Base-by-base conservation (phyloP, 495 filamentous ascomycete genomes). In the Amphirosellinia nigrospora region DNA sequence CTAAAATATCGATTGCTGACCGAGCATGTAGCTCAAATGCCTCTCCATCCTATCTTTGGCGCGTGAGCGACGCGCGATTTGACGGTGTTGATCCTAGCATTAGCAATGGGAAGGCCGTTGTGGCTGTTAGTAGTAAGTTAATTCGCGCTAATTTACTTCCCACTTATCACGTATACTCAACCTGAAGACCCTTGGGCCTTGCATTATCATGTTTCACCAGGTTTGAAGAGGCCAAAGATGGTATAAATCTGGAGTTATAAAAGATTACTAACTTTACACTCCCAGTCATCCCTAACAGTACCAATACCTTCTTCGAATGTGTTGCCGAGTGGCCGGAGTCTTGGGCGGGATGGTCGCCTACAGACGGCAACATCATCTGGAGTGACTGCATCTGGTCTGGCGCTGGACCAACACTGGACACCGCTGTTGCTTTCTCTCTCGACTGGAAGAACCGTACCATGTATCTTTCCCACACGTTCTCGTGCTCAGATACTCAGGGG, bases 321-420 rank as follows among this genome's bases (percentile, higher is more conserved):
- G 78, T 81, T 4, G 74, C 72, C 0, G 77, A 81, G 52, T 82
- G 81, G 81, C 79, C 78, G 0, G 78, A 79, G 56, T 64, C 75
- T 0, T 82, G 81, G 81, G 74, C 48, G 6, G 81, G 81, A 6
- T 79, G 74, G 73, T 79, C 78, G 36, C 28, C 43, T 36, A 66
- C 73, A 64, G 78, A 76, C 8, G 74, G 72, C 23, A 75, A 78
- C 38, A 73, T 79, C 58, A 75, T 82, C 38, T 82, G 81, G 81
- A 74, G 75, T 23, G 81, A 82, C 43, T 82, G 81, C 68, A 82
- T 82, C 70, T 81, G 76, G 75, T 80, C 79, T 8, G 81, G 79
- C 0, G 77, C 80, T 13, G 82, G 81, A 3, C 55, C 64, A 1
- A 77, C 73, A 0, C 66, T 67, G 9, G 78, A 83, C 68, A 77